Conservation (phyloP, 805 yeast genomes). For the Starmerella vaccinii region DNA sequence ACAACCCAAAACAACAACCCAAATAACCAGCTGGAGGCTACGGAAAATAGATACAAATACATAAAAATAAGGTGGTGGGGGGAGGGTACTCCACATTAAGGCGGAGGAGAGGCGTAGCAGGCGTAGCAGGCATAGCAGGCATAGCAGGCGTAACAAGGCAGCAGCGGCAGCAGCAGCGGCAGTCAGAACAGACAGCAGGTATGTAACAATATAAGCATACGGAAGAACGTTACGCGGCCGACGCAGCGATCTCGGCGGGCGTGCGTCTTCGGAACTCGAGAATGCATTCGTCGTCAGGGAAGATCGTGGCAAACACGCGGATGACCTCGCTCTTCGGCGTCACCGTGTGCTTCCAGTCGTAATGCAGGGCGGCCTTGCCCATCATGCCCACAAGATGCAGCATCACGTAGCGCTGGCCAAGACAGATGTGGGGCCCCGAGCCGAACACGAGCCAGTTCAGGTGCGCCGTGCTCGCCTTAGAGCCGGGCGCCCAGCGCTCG, state of each 20-base stretch:
- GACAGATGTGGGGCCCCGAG: slow-evolving; percentile 91
- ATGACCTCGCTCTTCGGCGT: slow-evolving; percentile 84
- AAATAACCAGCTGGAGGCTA: too few species aligned
- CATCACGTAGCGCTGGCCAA: slow-evolving; percentile 90
- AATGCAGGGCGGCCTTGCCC: slow-evolving; percentile 77
- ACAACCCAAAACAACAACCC: too few species aligned
- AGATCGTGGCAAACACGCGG: slow-evolving; percentile 93
- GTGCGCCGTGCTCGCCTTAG: slow-evolving; percentile 62
- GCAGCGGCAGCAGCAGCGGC: too few species aligned
- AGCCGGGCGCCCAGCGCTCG: slow-evolving; percentile 79
- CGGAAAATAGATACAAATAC: not conserved
- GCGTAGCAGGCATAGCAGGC: too few species aligned
- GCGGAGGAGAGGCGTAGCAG: too few species aligned
- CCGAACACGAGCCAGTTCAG: slow-evolving; percentile 97
- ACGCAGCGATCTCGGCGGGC: slow-evolving; percentile 13
- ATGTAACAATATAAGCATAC: not conserved
- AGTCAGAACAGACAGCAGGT: not conserved
- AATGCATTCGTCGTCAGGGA: slow-evolving; percentile 92
- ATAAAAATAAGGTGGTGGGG: too few species aligned
- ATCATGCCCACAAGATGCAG: slow-evolving; percentile 79
- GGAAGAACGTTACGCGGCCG: not conserved
- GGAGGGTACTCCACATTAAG: too few species aligned
- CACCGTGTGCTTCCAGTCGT: slow-evolving; percentile 71
- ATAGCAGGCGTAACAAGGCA: too few species aligned
- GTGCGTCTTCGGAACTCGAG: slow-evolving; percentile 45